Base-by-base conservation (phyloP, 2,329 filamentous ascomycete genomes). In the Pseudocercospora fijiensis region DNA sequence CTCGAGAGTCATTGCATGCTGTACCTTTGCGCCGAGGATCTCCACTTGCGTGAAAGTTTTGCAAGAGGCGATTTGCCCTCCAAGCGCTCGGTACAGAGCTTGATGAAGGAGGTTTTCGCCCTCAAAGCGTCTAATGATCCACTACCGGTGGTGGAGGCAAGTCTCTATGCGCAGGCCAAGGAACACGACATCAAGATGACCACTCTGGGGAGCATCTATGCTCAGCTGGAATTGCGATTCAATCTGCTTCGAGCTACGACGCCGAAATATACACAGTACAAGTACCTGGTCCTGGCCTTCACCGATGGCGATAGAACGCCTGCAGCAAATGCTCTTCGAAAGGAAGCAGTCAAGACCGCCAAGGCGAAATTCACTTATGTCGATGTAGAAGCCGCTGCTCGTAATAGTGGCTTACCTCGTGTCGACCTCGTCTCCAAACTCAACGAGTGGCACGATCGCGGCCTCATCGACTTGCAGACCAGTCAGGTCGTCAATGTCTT, bases 161-260 rank as follows among this genome's bases (percentile, higher is more conserved):
- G 77, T 33, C 77, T 82, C 11, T 75, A 78, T 10, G 68, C 76
- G 0, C 81, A 87, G 51, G 76, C 77, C 2, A 79, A 75, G 24
- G 78, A 82, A 0, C 83, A 81, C 61, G 86, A 88, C 67, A 85
- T 88, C 61, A 80, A 82, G 63, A 16, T 53, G 24, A 83, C 75
- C 2, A 78, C 82, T 0, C 75, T 88, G 5, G 76, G 76, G 43
- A 82, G 84, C 57, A 80, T 88, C 16, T 86, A 86, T 58, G 84
- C 86, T 0, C 81, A 84, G n/a, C 76, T 89, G 1, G 86, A 89
- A 70, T 77, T 88, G 4, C 82, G 81, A 2, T 87, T 86, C 64
- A 77, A 78, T 0, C 76, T 88, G 0, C 78, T 88, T 28, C 80
- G 86, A 22, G 85, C 82, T 16, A 82, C 80, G 18, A 88, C 81